Percentiles rank a stretch among this genome's conserved stretches.
Evolutionary conservation across 2,329 filamentous ascomycete species (phyloP).

Genomic region (Boeremia lycopersici): DNA sequence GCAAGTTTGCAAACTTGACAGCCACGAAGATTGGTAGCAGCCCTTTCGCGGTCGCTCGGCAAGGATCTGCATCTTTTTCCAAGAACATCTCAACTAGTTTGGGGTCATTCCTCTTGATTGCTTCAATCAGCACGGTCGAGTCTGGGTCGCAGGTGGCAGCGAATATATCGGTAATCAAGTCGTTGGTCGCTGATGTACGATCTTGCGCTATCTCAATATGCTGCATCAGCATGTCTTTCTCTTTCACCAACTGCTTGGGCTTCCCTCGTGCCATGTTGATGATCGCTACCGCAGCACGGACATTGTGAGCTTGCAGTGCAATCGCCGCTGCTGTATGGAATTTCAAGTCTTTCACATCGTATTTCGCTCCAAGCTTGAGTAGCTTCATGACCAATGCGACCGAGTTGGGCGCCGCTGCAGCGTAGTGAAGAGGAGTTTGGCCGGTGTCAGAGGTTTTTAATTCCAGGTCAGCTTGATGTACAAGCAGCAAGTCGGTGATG

Average conservation of each 20-base stretch:
- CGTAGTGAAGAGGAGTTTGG: slow-evolving; percentile 44
- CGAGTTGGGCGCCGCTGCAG: slow-evolving; percentile 32
- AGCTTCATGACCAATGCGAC: slow-evolving; percentile 30
- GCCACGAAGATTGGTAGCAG: slow-evolving; percentile 38
- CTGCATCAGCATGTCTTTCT: slow-evolving; percentile 41
- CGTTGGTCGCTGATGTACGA: slow-evolving; percentile 37
- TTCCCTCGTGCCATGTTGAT: slow-evolving; percentile 37
- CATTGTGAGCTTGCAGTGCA: slow-evolving; percentile 34
- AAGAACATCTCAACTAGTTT: slow-evolving; percentile 40
- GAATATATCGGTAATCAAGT: slow-evolving; percentile 43
- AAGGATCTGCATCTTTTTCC: slow-evolving; percentile 38
- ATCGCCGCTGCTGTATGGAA: slow-evolving; percentile 36
- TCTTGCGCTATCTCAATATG: slow-evolving; percentile 36
- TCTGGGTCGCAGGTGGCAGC: slow-evolving; percentile 41
- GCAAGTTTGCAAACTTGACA: slow-evolving; percentile 30
- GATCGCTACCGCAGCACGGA: slow-evolving; percentile 40
- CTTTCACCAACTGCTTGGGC: slow-evolving; percentile 34
- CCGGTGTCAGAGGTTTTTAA: slow-evolving; percentile 26
- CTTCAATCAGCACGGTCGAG: slow-evolving; percentile 41
- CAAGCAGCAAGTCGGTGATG: slow-evolving; percentile 34
- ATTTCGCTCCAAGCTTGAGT: slow-evolving; percentile 37
- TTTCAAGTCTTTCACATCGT: slow-evolving; percentile 27
- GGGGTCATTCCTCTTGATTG: slow-evolving; percentile 38
- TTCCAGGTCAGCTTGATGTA: slow-evolving; percentile 29
- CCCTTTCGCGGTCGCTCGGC: slow-evolving; percentile 30